phyloP scores from a whole-genome alignment of 345 rosid genomes.

The Psidium friedrichsthalianum region DNA sequence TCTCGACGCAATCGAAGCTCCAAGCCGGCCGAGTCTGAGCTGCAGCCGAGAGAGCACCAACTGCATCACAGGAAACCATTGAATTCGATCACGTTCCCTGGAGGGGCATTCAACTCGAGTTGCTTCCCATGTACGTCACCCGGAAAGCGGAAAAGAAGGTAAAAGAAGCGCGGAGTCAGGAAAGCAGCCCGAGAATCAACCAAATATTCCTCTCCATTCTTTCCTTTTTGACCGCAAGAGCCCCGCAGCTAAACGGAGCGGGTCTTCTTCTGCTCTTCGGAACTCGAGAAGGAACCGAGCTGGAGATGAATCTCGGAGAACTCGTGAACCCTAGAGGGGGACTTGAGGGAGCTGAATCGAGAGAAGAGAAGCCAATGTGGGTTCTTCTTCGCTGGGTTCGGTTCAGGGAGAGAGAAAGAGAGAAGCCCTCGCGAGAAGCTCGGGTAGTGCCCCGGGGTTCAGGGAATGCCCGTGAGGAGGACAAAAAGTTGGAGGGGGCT shows the following conservation, averaged over 20 bases:
- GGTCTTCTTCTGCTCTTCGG: too few species aligned
- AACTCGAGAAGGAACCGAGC: neutral
- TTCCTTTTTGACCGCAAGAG: neutral
- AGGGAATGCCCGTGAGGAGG: neutral
- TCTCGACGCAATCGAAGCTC: neutral
- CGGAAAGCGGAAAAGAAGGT: constrained; percentile 8
- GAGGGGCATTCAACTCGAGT: constrained; percentile 24
- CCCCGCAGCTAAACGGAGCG: neutral
- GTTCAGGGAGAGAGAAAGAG: too few species aligned
- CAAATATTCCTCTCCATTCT: constrained; percentile 2
- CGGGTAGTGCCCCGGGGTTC: neutral
- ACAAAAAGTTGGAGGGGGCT: neutral
- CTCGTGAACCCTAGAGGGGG: neutral
- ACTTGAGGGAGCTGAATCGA: too few species aligned
- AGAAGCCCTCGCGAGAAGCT: neutral
- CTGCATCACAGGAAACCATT: constrained; percentile 1
- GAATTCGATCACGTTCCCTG: constrained; percentile 32
- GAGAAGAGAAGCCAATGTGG: too few species aligned
- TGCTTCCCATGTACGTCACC: constrained; percentile 51
- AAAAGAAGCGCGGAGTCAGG: neutral
- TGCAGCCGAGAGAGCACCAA: neutral
- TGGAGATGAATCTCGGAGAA: neutral
- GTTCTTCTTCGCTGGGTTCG: too few species aligned
- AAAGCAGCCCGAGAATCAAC: constrained; percentile 9
- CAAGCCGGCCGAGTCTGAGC: neutral